These are phyloP conservation scores for Dendrothele bispora DNA, from an alignment of 768 basidiomycete species.

Conservation along the genomic window DNA sequence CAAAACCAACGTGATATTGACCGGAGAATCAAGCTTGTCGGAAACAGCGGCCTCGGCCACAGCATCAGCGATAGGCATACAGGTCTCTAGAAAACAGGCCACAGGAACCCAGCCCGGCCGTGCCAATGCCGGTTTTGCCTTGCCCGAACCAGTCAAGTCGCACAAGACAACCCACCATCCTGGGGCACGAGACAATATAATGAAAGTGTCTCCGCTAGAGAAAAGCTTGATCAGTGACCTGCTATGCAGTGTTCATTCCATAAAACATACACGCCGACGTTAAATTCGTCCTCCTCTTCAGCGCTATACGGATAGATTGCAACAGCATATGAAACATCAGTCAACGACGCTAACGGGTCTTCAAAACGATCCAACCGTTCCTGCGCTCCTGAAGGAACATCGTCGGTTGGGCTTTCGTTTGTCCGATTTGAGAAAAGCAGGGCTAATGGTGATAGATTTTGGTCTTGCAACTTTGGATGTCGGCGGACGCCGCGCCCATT, in stretches of 20 bases:
- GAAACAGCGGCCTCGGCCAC: slow-evolving; percentile 77
- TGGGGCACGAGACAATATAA: slow-evolving; percentile 89
- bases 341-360: slow-evolving; percentile 42
- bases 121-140: slow-evolving; percentile 69
- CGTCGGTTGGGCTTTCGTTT: too few species aligned
- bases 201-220: slow-evolving; percentile 86
- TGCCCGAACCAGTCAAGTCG: slow-evolving; percentile 82
- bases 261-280: slow-evolving; percentile 84
- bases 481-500: slow-evolving; percentile 45
- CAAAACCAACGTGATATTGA: slow-evolving; percentile 38
- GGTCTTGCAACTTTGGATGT: slow-evolving; percentile 70
- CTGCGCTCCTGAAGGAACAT: too few species aligned
- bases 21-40: slow-evolving; percentile 34
- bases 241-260: too few species aligned
- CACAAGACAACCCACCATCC: slow-evolving; percentile 99
- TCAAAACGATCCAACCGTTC: too few species aligned
- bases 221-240: too few species aligned
- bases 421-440: slow-evolving; percentile 56
- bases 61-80: slow-evolving; percentile 84
- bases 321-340: slow-evolving; percentile 88
- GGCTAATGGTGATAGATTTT: slow-evolving; percentile 52
- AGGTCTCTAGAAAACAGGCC: slow-evolving; percentile 92
- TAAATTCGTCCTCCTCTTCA: slow-evolving; percentile 97
- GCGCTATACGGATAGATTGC: slow-evolving; percentile 99
- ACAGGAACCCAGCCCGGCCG: slow-evolving; percentile 98